Conservation (phyloP, 495 filamentous ascomycete genomes). For the Halenospora varia region DNA sequence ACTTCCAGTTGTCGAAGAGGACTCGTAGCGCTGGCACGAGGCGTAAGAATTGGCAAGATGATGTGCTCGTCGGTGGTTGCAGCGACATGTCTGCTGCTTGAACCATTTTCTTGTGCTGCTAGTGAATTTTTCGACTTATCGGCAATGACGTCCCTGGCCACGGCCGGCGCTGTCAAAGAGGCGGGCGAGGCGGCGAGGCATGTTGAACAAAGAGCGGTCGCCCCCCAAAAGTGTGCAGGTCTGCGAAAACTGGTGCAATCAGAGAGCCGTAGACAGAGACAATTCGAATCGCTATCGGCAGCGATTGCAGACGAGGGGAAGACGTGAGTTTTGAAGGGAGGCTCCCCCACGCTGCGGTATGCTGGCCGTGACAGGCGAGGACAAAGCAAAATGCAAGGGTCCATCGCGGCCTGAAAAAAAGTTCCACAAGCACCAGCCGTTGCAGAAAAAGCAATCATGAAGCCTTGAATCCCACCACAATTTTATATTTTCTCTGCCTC, state of each 20-base stretch:
- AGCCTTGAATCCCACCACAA: background rate
- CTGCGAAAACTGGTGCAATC: background rate
- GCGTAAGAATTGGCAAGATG: background rate
- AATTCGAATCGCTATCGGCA: background rate
- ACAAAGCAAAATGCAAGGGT: background rate
- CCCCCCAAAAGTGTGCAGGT: background rate
- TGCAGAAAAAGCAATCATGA: background rate
- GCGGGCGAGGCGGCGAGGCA: background rate
- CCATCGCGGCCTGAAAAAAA: background rate
- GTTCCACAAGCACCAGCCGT: background rate
- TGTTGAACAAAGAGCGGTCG: background rate
- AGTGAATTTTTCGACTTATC: background rate
- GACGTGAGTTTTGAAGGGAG: background rate
- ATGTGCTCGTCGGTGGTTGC: background rate
- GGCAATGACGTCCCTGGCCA: conserved; percentile 4
- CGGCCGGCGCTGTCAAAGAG: background rate
- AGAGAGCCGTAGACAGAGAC: background rate
- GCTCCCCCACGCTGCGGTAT: background rate
- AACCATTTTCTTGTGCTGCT: background rate
- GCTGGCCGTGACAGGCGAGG: background rate
- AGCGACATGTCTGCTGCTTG: background rate
- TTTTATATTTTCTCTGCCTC: background rate
- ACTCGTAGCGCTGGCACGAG: background rate
- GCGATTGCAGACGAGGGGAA: background rate
- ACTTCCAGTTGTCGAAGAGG: conserved; percentile 10